Evolutionary conservation across 371 early-diverging fungal species (phyloP).

Genomic region (Mortierella sp.): DNA sequence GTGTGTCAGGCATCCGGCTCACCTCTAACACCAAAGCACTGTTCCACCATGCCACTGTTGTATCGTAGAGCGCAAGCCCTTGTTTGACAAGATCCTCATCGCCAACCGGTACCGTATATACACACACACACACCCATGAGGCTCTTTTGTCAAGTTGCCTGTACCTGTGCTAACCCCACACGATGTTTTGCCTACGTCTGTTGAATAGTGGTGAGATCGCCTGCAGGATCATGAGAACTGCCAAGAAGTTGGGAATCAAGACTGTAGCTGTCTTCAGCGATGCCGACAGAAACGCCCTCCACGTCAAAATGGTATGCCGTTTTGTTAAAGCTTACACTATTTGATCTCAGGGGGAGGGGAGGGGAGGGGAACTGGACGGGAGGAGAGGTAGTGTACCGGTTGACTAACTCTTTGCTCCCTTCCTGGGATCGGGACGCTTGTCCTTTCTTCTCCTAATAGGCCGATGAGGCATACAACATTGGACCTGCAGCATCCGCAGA

Average conservation of each 20-base stretch:
- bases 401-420: too few relatives aligned
- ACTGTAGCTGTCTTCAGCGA: conserved; percentile 97
- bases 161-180: too few relatives aligned
- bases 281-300: conserved; percentile 80
- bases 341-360: too few relatives aligned
- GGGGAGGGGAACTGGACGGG: too few relatives aligned
- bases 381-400: too few relatives aligned
- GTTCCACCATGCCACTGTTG: too few relatives aligned
- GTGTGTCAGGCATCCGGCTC: too few relatives aligned
- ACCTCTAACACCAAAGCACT: too few relatives aligned
- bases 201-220: conserved; percentile 87
- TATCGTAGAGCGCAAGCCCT: conserved; percentile 67
- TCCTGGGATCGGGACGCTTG: too few relatives aligned
- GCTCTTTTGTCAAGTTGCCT: too few relatives aligned
- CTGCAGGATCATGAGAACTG: conserved; percentile 88
- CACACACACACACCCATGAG: too few relatives aligned
- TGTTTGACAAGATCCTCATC: conserved; percentile 88
- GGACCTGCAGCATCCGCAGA: conserved; percentile 79
- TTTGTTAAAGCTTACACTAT: conserved; percentile 3
- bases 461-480: conserved; percentile 81
- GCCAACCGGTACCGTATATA: conserved; percentile 91
- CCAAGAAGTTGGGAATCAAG: conserved; percentile 91
- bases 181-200: too few relatives aligned
- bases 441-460: conserved; percentile 62
- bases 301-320: not conserved